Percentiles rank a stretch among this genome's conserved stretches.
phyloP scores from a whole-genome alignment of 768 basidiomycete species.

The Sporobolomyces pararoseus region DNA sequence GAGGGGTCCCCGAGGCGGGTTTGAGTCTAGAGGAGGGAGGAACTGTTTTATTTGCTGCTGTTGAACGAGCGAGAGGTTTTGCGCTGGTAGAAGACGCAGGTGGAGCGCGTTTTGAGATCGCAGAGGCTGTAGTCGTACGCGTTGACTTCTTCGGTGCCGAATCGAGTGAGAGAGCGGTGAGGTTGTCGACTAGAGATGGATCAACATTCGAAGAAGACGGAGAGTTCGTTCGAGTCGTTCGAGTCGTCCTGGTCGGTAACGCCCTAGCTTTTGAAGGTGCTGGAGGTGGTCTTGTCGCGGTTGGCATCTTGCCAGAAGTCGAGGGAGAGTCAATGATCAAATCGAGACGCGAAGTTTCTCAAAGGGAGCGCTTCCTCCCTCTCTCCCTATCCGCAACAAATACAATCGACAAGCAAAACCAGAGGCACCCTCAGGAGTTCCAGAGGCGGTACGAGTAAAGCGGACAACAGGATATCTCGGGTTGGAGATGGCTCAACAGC shows the following conservation, averaged over 20 bases:
- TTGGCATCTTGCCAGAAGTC: neutral
- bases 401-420: too few species aligned
- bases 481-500: neutral
- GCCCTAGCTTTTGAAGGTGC: conserved; percentile 13
- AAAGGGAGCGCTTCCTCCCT: neutral
- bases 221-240: neutral
- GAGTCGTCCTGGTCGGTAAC: neutral
- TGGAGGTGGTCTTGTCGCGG: neutral
- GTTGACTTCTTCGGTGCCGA: neutral
- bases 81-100: neutral
- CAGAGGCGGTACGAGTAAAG: too few species aligned
- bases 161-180: neutral
- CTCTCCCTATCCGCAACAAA: neutral
- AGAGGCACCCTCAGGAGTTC: too few species aligned
- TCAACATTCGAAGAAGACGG: neutral
- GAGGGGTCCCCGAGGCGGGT: neutral
- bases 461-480: too few species aligned
- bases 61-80: neutral
- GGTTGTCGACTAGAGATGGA: conserved; percentile 4
- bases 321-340: neutral
- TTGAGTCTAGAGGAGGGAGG: neutral
- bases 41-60: neutral
- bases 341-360: neutral
- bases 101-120: neutral
- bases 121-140: neutral